phyloP scores from a whole-genome alignment of 2,329 filamentous ascomycete genomes.

The Aspergillus persii region DNA sequence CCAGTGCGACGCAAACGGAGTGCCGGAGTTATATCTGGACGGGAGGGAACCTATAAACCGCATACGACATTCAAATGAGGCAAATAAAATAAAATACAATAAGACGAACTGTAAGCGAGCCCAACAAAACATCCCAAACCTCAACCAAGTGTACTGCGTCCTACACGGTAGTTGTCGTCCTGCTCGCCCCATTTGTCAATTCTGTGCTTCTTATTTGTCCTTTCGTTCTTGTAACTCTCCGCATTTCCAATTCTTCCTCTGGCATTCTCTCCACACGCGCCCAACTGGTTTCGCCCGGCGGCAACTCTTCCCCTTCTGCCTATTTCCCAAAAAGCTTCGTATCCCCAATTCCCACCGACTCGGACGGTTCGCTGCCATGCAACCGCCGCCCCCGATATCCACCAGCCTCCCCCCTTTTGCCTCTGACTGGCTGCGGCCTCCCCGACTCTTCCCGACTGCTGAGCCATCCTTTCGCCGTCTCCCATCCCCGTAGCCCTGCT shows the following conservation, averaged over 20 bases:
- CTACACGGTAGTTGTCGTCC: slow-evolving; percentile 22
- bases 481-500: slow-evolving; percentile 13
- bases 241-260: slow-evolving; percentile 23
- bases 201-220: slow-evolving; percentile 1
- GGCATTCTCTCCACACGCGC: slow-evolving; percentile 6
- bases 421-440: slow-evolving; percentile 20
- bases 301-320: slow-evolving; percentile 6
- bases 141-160: slow-evolving; percentile 11
- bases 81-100: background rate
- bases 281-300: background rate
- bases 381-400: slow-evolving; percentile 21
- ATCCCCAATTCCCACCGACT: slow-evolving; percentile 14
- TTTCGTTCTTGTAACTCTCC: slow-evolving; percentile 9
- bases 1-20: no score
- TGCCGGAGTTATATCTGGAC: no score
- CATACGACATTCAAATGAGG: no score
- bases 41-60: no score
- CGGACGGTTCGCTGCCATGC: slow-evolving; percentile 23
- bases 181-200: background rate
- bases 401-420: slow-evolving; percentile 18
- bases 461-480: slow-evolving; percentile 13
- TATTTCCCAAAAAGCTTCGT: slow-evolving; percentile 23
- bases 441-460: slow-evolving; percentile 26
- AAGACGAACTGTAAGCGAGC: background rate
- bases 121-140: slow-evolving; percentile 1